Evolutionary conservation across 2,329 filamentous ascomycete genomes (phyloP), one percentile per base, ranked within the genome.

Genomic region (Colletotrichum phormii): DNA sequence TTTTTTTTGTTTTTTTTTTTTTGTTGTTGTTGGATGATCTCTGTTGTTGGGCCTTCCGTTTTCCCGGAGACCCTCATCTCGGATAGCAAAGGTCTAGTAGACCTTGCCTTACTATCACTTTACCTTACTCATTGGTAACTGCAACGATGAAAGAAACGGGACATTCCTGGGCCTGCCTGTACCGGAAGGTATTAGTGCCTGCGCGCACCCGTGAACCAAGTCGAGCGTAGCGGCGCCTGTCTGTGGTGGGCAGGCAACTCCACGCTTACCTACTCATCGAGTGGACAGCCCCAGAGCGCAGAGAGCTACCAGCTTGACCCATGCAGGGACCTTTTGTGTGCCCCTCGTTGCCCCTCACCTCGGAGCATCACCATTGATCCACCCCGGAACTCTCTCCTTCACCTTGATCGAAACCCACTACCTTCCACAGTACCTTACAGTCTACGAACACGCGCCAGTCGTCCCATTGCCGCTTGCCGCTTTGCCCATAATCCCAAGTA

Each of bases 241-340:
- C n/a, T 9, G n/a, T 26, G 33, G 62, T 64, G 62, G 51, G 22
- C 62, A 22, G 33, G 7, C n/a, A 5, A 33, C 15, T 55, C 62
- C 62, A 64, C n/a, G 62, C 62, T 55, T 64, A 57, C 62, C 65
- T 35, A 64, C 37, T 42, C 37, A 42, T 18, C 49, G 15, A 54
- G 42, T 49, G 35, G 42, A 49, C 42, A 22, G 18, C 42, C 42
- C 18, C 42, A n/a, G 37, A 42, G 9, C 49, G 15, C 57, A 51
- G n/a, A 31, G 62, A 55, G n/a, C 33, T 35, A 57, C 33, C 63
- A 64, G 64, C 71, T 61, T 71, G 55, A 73, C 66, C 67, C 71
- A 73, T 71, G 71, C 68, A 73, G 71, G 71, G 71, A 67, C 71
- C 71, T 67, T 73, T 73, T 72, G 68, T 73, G 42, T 72, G 68